Percentiles rank a stretch among this genome's conserved stretches.
These are phyloP conservation scores for Eucalyptus viminalis DNA, from an alignment of 345 rosid genomes.

Conservation along the genomic window DNA sequence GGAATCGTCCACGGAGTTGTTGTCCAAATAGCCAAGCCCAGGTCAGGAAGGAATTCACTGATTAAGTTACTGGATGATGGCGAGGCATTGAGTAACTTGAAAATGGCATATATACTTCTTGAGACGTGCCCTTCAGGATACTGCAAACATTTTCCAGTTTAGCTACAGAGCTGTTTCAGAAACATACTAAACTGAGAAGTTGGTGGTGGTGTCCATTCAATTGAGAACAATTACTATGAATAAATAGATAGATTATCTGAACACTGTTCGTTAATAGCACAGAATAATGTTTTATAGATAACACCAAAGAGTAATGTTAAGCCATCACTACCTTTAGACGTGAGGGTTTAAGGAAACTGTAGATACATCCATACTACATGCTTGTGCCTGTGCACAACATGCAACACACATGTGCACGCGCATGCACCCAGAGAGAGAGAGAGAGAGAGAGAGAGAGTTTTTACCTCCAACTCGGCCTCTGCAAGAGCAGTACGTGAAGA, in stretches of 20 bases:
- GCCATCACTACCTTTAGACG: neutral
- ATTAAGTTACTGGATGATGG: constrained; percentile 21
- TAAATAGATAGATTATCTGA: neutral
- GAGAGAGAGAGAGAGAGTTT: neutral
- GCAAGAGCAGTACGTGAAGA: constrained; percentile 98
- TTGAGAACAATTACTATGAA: neutral
- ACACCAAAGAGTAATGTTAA: neutral
- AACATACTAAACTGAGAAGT: neutral
- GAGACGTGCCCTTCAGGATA: constrained; percentile 96
- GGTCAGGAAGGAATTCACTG: constrained; percentile 62
- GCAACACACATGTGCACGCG: neutral
- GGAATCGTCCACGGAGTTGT: constrained; percentile 98
- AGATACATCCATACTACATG: neutral
- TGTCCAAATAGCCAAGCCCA: constrained; percentile 86
- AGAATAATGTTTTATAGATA: neutral
- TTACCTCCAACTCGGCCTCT: constrained; percentile 97
- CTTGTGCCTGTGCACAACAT: neutral
- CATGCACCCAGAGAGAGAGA: neutral
- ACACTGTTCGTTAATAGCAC: neutral
- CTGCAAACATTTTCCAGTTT: constrained; percentile 14
- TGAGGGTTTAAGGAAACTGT: neutral
- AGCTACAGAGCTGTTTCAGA: neutral
- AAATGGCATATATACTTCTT: constrained; percentile 78
- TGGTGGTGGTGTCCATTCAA: neutral
- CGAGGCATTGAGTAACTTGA: constrained; percentile 38